phyloP scores from a whole-genome alignment of 768 basidiomycete genomes.

The Hericium coralloides region DNA sequence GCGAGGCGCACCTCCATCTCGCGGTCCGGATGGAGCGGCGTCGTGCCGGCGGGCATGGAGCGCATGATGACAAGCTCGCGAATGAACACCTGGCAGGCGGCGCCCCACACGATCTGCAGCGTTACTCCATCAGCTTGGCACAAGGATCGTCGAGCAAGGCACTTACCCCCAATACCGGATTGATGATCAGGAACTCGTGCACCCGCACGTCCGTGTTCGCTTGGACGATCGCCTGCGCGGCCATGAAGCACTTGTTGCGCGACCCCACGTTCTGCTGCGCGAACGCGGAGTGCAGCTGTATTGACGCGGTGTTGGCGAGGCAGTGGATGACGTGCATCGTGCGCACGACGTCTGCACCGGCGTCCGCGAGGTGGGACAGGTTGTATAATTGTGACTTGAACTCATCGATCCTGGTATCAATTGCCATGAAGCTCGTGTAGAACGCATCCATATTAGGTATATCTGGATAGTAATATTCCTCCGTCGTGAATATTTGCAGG shows the following conservation, averaged over 20 bases:
- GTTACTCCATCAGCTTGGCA: background rate
- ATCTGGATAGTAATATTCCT: background rate
- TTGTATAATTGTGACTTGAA: slow-evolving; percentile 17
- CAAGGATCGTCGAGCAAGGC: background rate
- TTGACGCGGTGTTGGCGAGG: slow-evolving; percentile 19
- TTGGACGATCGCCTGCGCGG: slow-evolving; percentile 8
- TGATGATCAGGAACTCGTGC: slow-evolving; percentile 1
- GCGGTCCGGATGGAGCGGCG: background rate
- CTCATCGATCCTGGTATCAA: slow-evolving; percentile 22
- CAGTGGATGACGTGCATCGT: slow-evolving; percentile 18
- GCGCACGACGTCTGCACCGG: slow-evolving; percentile 7
- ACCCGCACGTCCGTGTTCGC: slow-evolving; percentile 1
- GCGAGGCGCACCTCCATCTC: slow-evolving; percentile 7
- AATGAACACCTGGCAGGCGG: slow-evolving; percentile 10
- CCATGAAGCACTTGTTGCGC: slow-evolving; percentile 11
- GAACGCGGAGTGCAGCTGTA: slow-evolving; percentile 22
- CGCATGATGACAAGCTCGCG: slow-evolving; percentile 10
- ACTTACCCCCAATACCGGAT: slow-evolving; percentile 7
- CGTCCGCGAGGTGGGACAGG: slow-evolving; percentile 9
- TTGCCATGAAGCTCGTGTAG: slow-evolving; percentile 16
- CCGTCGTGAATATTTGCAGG: background rate
- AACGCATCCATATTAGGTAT: slow-evolving; percentile 11
- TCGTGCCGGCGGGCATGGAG: slow-evolving; percentile 4
- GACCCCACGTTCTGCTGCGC: slow-evolving; percentile 11
- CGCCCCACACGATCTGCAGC: slow-evolving; percentile 9